Evolutionary conservation across 345 rosid species (phyloP).

Genomic region (Bretschneidera sinensis): DNA sequence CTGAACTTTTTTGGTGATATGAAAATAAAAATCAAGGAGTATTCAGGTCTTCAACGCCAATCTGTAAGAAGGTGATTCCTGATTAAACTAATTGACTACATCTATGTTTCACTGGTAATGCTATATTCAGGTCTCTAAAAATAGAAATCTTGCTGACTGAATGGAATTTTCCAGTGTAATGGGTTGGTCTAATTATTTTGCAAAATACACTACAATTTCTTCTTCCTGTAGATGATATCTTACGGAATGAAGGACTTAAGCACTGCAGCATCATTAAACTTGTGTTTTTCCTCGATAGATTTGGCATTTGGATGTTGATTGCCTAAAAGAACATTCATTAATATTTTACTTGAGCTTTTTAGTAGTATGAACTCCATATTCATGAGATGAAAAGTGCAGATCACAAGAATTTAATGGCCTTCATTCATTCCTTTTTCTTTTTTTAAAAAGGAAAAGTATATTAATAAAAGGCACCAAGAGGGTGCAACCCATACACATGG

Average conservation of each 20-base stretch:
- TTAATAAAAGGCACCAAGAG: too few species aligned
- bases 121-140: background rate
- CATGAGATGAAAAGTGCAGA: too few species aligned
- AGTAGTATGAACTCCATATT: too few species aligned
- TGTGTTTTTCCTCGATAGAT: background rate
- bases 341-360: too few species aligned
- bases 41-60: slow-evolving; percentile 81
- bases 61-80: slow-evolving; percentile 64
- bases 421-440: too few species aligned
- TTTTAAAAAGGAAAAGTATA: too few species aligned
- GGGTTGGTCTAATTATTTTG: background rate
- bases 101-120: background rate
- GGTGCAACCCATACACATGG: too few species aligned
- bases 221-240: too few species aligned
- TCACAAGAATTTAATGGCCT: too few species aligned
- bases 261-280: too few species aligned
- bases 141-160: background rate
- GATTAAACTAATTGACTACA: slow-evolving; percentile 7
- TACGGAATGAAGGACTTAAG: too few species aligned
- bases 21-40: slow-evolving; percentile 72
- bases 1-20: slow-evolving; percentile 72
- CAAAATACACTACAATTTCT: background rate
- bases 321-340: too few species aligned
- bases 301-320: background rate
- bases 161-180: background rate